Conservation (phyloP, 164 flowering plant species). For the Vitis amurensis region DNA sequence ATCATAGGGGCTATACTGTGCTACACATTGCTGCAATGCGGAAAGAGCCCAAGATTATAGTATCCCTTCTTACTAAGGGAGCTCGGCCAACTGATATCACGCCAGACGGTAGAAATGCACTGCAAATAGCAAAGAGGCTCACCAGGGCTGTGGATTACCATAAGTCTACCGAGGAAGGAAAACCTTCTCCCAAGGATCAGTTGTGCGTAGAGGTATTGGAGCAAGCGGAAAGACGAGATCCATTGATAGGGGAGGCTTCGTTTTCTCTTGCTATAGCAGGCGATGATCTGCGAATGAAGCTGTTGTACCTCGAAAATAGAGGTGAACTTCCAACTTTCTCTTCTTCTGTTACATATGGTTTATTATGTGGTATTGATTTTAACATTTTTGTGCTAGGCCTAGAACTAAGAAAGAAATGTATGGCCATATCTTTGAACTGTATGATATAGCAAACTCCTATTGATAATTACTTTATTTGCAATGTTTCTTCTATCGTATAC, state of each 20-base stretch:
- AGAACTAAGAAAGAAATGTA: too few relatives aligned
- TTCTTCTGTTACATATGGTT: neutral
- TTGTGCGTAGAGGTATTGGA: constrained; percentile 89
- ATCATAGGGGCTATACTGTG: constrained; percentile 71
- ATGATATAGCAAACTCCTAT: too few relatives aligned
- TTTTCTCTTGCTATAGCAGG: constrained; percentile 81
- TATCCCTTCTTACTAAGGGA: constrained; percentile 85
- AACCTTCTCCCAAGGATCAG: constrained; percentile 69
- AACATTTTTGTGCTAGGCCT: too few relatives aligned
- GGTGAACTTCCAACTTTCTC: constrained; percentile 40
- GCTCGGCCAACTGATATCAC: constrained; percentile 74
- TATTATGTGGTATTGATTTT: neutral
- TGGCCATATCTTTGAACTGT: too few relatives aligned
- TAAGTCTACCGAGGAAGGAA: constrained; percentile 57
- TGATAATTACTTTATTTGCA: too few relatives aligned
- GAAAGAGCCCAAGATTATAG: constrained; percentile 81
- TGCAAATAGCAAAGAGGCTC: constrained; percentile 82
- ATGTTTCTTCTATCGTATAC: too few relatives aligned
- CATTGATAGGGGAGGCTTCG: constrained; percentile 82
- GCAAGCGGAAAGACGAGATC: constrained; percentile 89
- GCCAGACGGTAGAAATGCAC: constrained; percentile 79
- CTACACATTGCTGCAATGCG: constrained; percentile 89
- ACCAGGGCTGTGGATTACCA: constrained; percentile 58
- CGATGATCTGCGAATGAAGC: constrained; percentile 70
- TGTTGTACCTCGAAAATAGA: constrained; percentile 89